phyloP scores from a whole-genome alignment of 2,329 filamentous ascomycete genomes.

The Bertia moriformis region DNA sequence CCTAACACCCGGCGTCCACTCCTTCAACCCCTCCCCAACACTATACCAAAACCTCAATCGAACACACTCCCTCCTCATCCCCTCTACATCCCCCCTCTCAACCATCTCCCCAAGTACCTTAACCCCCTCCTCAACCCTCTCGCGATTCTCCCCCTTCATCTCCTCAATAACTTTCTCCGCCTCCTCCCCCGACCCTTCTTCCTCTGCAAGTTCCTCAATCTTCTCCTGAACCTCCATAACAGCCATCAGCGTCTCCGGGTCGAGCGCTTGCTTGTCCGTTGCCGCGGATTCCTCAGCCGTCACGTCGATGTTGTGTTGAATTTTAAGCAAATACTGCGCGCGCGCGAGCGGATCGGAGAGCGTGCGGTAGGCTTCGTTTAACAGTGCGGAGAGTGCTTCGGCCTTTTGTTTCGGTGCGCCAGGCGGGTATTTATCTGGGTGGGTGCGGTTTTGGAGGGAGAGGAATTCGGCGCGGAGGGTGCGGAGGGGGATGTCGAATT shows the following conservation, averaged over 20 bases:
- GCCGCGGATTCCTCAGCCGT: not conserved
- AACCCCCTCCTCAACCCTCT: not conserved
- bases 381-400: not conserved
- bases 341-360: not conserved
- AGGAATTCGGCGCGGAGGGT: not conserved
- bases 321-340: not conserved
- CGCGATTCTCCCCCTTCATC: not conserved
- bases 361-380: not conserved
- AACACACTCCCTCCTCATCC: not conserved
- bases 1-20: not conserved
- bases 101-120: not conserved
- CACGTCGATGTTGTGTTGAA: not conserved
- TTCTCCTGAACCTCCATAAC: not conserved
- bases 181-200: not conserved
- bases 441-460: not conserved
- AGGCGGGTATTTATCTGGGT: not conserved
- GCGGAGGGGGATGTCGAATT: not conserved
- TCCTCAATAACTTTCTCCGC: not conserved
- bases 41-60: not conserved
- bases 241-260: not conserved
- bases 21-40: not conserved
- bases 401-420: not conserved
- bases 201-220: not conserved
- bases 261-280: not conserved
- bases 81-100: not conserved